Base-by-base conservation (phyloP, 2,329 filamentous ascomycete genomes). In the Diaporthe vaccinii region DNA sequence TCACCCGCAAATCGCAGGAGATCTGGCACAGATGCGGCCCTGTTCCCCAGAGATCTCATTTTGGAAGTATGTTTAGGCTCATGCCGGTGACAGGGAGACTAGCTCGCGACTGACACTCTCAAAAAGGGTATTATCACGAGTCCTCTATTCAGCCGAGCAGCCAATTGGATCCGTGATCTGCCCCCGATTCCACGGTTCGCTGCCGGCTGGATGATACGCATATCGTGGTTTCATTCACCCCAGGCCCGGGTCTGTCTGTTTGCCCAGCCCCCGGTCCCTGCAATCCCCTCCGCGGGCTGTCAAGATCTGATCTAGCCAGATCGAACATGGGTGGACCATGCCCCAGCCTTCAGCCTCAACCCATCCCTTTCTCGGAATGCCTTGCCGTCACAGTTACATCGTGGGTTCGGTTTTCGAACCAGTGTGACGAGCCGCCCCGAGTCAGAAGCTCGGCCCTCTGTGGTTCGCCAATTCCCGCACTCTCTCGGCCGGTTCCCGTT, bases 111-210 rank as follows among this genome's bases (percentile, higher is more conserved):
- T 62, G 39, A 51, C 57, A 53, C 57, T 72, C 70, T 61, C 57
- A 62, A 62, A 72, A 72, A 62, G 70, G 70, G 57, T 55, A 72
- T 72, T 53, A 72, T 72, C 57, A 72, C 41, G 44, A 53, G 49
- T 31, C 44, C 36, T 28, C 20, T 62, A 41, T 62, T 28, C 36
- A 53, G 10, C 49, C 57, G 44, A 17, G n/a, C 41, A 62, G 41
- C 44, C 70, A 72, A 62, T 69, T 69, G 34, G 34, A 41, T 69
- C 10, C 34, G 25, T 41, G 49, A 55, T 41, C 65, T 28, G 34
- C 49, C n/a, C 31, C 49, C n/a, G 15, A 34, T 41, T 20, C 65
- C 65, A 69, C 34, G 65, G 46, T 69, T 69, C 49, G 49, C 31
- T 41, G 31, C 65, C 10, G 49, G 65, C 14, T 69, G 41, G 49